Base-by-base conservation (phyloP, 1,284 basidiomycete genomes). In the Cryptococcus sp. region DNA sequence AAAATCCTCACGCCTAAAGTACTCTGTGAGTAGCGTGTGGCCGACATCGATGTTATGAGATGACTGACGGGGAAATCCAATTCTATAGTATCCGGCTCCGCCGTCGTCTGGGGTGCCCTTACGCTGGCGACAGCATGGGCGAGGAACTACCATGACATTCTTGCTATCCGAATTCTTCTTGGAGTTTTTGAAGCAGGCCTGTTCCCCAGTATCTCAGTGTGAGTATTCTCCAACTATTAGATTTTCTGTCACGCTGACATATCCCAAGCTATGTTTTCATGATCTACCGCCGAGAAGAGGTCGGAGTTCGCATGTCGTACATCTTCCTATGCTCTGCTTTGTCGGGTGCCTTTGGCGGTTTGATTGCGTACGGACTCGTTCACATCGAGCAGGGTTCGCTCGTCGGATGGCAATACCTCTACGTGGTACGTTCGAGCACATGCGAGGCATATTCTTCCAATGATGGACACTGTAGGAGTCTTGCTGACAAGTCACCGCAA, bases 291-390 rank as follows among this genome's bases (percentile, higher is more conserved):
- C 60, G 68, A 3, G 54, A 67, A 16, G 73, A 76, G 55, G 62
- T 67, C 16, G 74, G 62, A 0, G 53, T 54, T 7, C 59, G 74
- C 0, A 60, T 67, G n/a, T 62, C 61, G 22, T 74, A 69, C 62
- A 68, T 76, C 25, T 76, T 73, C 50, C 59, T 66, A 40, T 64
- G 65, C 31, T 62, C 70, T 0, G 70, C 71, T 1, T 23, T 69
- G n/a, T 64, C 61, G 2, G 69, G 72, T 2, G 66, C 64, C 1
- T 56, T 75, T 11, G 74, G 73, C 19, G 73, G 75, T 7, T 60
- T 78, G 2, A 64, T 74, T 38, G 71, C 66, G 0, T 68, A 59
- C 45, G 72, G 67, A 1, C 53, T 73, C 15, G 53, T 65, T 10
- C 55, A 63, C 5, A 65, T 72, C 53, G 57, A 68, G 16, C 51